Conservation (phyloP, 768 basidiomycete species). For the Nidula microcarpa region DNA sequence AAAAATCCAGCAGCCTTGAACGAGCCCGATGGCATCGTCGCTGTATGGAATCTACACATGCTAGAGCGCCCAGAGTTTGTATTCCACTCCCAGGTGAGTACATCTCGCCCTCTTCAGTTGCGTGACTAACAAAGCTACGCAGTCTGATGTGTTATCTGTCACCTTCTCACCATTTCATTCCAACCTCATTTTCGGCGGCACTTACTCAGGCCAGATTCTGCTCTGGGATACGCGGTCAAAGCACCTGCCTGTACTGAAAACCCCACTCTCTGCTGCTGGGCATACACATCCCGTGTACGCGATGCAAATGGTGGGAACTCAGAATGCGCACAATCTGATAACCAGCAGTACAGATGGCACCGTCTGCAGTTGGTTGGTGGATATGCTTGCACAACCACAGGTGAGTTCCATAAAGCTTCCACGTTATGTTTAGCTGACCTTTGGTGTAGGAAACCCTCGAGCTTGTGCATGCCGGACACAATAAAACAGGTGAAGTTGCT, state of each 20-base stretch:
- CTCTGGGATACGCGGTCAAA: constrained; percentile 98
- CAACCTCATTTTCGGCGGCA: constrained; percentile 95
- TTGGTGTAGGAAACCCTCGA: constrained; percentile 85
- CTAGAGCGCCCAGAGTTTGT: constrained; percentile 96
- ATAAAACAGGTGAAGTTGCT: constrained; percentile 95
- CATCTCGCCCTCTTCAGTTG: not conserved
- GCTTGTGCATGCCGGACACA: constrained; percentile 84
- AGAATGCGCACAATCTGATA: constrained; percentile 97
- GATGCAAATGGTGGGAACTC: constrained; percentile 97
- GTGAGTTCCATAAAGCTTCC: constrained; percentile 31
- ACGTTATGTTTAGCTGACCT: not conserved
- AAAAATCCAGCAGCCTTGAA: constrained; percentile 92
- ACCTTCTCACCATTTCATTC: constrained; percentile 98
- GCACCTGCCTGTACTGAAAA: constrained; percentile 93
- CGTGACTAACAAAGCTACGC: constrained; percentile 9
- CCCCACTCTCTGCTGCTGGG: constrained; percentile 91
- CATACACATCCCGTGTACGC: constrained; percentile 99
- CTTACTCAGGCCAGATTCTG: constrained; percentile 98
- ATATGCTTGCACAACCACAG: constrained; percentile 98
- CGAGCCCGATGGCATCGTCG: constrained; percentile 96
- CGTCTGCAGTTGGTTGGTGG: constrained; percentile 96
- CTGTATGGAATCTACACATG: constrained; percentile 96
- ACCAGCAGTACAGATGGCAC: constrained; percentile 96
- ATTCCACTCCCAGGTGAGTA: constrained; percentile 92
- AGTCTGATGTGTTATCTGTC: constrained; percentile 98